Base-by-base conservation (phyloP, 108 stramenopile species). In the Pseudonitzschia pungens region DNA sequence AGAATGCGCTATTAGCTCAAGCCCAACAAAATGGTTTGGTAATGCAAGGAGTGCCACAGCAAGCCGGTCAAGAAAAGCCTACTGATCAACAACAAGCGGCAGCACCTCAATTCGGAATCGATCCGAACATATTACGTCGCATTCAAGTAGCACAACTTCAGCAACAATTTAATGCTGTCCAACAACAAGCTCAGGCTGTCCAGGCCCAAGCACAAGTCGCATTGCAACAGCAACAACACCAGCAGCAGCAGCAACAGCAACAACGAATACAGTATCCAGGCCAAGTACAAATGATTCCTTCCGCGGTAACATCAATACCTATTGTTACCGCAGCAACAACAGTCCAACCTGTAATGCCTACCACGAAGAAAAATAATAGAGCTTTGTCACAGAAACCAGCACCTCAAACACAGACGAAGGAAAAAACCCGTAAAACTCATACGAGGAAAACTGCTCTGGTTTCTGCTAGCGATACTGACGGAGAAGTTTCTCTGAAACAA, bases 391-490 rank as follows among this genome's bases (percentile, higher is more conserved):
- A 58, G 16, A 69, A 71, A 58, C 55, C 66, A 28, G 6, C 68
- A 50, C 68, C 69, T 31, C 68, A 33, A 29, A 76, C 50, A 15
- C 44, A 58, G 59, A 56, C 60, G 20, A 43, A 27, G 33, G 59
- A 72, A 22, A 42, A 72, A 63, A 48, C 26, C 14, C 42, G 71
- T 21, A 50, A 44, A 44, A n/a, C 55, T 12, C 65, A 54, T 10
- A 10, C 75, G 4, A 53, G 36, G 33, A 73, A 79, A 55, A 43
- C 78, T 32, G 63, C 74, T 27, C 43, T 94, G 22, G 89, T 94
- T 8, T 90, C 92, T 0, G 83, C 82, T 2, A 93, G 92, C 74
- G 92, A 93, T 78, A 93, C 92, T 0, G 90, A 94, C 63, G 84
- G 85, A 15, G 86, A 82, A 65, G 41, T 64, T 29, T 58, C 70